Evolutionary conservation across 345 rosid species (phyloP), one percentile per base, ranked within the genome.

Genomic region (Bruguiera sexangula): DNA sequence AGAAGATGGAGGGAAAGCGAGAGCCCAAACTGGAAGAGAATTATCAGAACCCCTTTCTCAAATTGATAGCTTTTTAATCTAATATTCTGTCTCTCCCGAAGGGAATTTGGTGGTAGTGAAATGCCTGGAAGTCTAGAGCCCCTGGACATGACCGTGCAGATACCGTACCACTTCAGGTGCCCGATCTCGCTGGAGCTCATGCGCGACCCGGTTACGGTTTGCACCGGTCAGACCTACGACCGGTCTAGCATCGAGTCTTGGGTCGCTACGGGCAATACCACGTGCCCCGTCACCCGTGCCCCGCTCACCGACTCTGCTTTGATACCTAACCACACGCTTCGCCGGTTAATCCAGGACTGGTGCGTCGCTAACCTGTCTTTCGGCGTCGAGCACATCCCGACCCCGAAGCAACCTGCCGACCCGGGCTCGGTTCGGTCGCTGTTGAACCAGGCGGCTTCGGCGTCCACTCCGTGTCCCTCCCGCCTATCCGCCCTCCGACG

Each of bases 281-380:
- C 96, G 32, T 95, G 99, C 36, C 99, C 99, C 0, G 99, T 92
- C 69, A 92, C 97, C 39, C 89, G 99, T 0, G 63, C 78, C 53
- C 76, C 89, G 0, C 98, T 95, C 80, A 60, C 83, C 63, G 97
- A 92, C 63, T 95, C 88, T 81, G 86, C 91, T 57, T 77, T 95
- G 76, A 95, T 92, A 31, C 99, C 99, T 0, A 95, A 95, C 81
- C 99, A 95, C 83, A 95, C 96, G 60, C 99, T 95, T 68, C 96
- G 99, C 64, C 93, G 99, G n/a, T 83, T 95, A 7, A 92, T 95
- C 73, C 99, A 92, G 73, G 96, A 87, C 30, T 95, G 99, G 99
- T 95, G 96, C 78, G 99, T 95, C 51, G 93, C 92, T 0, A 86
- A 92, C 77, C 88, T 89, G 24, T 78, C 88, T 48, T 84, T 80